These are phyloP conservation scores for Echium plantagineum DNA, from an alignment of 257 asterid genomes.

Conservation along the genomic window DNA sequence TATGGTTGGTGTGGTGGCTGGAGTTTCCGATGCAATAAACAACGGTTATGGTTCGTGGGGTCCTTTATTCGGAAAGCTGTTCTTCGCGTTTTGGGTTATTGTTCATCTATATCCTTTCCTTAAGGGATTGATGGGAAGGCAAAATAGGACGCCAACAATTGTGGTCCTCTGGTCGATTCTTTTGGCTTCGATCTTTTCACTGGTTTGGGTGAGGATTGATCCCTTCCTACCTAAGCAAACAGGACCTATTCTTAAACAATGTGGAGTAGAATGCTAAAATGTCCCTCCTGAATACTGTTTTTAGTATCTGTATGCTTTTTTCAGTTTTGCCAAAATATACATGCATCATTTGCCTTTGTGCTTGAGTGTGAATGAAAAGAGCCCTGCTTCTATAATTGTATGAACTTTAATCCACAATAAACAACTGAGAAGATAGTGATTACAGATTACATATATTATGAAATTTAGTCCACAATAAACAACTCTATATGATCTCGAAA, in stretches of 20 bases:
- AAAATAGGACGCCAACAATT: constrained; percentile 76
- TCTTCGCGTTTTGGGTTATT: constrained; percentile 87
- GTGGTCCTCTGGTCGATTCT: constrained; percentile 81
- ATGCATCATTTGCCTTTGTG: constrained; percentile 1
- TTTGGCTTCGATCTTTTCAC: constrained; percentile 69
- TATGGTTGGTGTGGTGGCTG: constrained; percentile 82
- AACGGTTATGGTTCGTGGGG: constrained; percentile 77
- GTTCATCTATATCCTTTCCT: constrained; percentile 83
- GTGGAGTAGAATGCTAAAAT: constrained; percentile 69
- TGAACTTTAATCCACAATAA: too few relatives aligned
- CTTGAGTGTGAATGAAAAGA: too few relatives aligned
- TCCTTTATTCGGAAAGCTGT: constrained; percentile 68
- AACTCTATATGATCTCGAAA: too few relatives aligned
- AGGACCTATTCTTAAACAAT: constrained; percentile 69
- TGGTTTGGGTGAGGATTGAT: constrained; percentile 82
- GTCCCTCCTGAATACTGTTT: not conserved
- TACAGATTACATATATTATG: too few relatives aligned
- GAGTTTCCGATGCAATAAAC: constrained; percentile 69
- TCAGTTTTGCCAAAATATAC: constrained; percentile 23
- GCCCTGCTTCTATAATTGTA: too few relatives aligned
- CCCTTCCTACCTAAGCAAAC: constrained; percentile 88
- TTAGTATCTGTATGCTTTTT: constrained; percentile 11
- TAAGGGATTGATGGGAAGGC: constrained; percentile 80
- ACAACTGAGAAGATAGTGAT: too few relatives aligned
- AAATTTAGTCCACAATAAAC: too few relatives aligned